These are phyloP conservation scores for Isabelozyma pseudorhagii DNA, from an alignment of 805 yeast genomes.

Conservation along the genomic window DNA sequence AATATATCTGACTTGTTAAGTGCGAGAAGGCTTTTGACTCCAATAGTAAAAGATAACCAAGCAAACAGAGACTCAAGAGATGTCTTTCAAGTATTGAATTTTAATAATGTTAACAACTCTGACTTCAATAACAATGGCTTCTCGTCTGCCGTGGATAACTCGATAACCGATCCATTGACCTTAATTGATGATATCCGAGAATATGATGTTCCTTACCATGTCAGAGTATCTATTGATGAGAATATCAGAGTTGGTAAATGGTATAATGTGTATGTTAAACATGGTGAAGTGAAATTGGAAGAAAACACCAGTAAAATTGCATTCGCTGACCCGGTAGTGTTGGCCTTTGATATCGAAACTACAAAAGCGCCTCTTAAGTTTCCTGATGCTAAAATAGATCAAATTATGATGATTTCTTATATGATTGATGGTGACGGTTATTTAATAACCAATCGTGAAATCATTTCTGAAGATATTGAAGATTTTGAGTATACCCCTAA, in stretches of 20 bases:
- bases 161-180: constrained; percentile 51
- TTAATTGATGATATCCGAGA: constrained; percentile 80
- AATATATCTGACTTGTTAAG: constrained; percentile 70
- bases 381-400: constrained; percentile 88
- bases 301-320: constrained; percentile 76
- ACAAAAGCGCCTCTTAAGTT: constrained; percentile 94
- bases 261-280: constrained; percentile 74
- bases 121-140: constrained; percentile 25
- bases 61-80: constrained; percentile 60
- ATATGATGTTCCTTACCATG: constrained; percentile 95
- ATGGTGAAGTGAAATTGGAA: constrained; percentile 50
- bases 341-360: constrained; percentile 97
- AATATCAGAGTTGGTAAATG: constrained; percentile 91
- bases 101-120: constrained; percentile 23
- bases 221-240: constrained; percentile 90
- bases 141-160: constrained; percentile 13
- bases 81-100: constrained; percentile 57
- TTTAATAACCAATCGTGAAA: constrained; percentile 89
- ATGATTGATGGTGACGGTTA: constrained; percentile 99
- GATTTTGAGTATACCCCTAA: constrained; percentile 98
- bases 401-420: constrained; percentile 97
- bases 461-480: constrained; percentile 90
- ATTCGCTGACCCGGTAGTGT: constrained; percentile 94
- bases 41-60: constrained; percentile 68
- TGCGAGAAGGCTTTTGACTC: constrained; percentile 68